Percentiles rank a stretch among this genome's conserved stretches.
Evolutionary conservation across 495 filamentous ascomycete species (phyloP).

Genomic region (Penicilliopsis zonata): DNA sequence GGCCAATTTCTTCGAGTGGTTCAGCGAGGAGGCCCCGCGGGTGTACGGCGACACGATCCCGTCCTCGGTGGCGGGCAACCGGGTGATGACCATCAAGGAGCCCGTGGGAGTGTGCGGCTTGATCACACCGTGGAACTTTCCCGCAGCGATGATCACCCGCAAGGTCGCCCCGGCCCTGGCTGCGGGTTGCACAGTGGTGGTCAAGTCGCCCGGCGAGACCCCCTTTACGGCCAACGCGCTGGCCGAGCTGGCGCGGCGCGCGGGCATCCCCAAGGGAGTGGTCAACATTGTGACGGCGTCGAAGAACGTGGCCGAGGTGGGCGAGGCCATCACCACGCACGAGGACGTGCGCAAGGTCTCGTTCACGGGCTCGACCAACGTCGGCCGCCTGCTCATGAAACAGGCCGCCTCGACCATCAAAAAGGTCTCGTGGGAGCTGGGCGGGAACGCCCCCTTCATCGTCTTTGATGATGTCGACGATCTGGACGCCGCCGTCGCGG

Average conservation of each 20-base stretch:
- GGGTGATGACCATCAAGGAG: slow-evolving; percentile 70
- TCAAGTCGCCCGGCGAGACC: slow-evolving; percentile 77
- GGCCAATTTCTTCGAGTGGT: slow-evolving; percentile 69
- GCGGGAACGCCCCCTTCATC: slow-evolving; percentile 88
- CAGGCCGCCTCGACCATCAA: slow-evolving; percentile 73
- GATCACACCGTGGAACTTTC: slow-evolving; percentile 97
- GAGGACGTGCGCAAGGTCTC: slow-evolving; percentile 70
- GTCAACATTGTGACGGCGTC: slow-evolving; percentile 70
- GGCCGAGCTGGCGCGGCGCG: slow-evolving; percentile 69
- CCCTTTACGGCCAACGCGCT: slow-evolving; percentile 75
- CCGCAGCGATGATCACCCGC: slow-evolving; percentile 82
- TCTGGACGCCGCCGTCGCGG: slow-evolving; percentile 62
- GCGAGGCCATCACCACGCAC: slow-evolving; percentile 58
- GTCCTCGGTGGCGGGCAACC: slow-evolving; percentile 52
- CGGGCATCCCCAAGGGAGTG: slow-evolving; percentile 75
- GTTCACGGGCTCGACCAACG: slow-evolving; percentile 77
- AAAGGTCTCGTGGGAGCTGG: slow-evolving; percentile 77
- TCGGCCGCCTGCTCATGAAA: slow-evolving; percentile 83
- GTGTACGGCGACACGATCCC: slow-evolving; percentile 66
- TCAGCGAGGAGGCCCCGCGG: slow-evolving; percentile 61
- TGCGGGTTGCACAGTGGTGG: slow-evolving; percentile 74
- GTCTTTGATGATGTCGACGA: slow-evolving; percentile 82
- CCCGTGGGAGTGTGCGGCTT: slow-evolving; percentile 89
- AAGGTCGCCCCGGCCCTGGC: slow-evolving; percentile 81
- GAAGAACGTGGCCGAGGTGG: slow-evolving; percentile 61